A percentile compares a stretch with the other conserved stretches of the same genome.
Conservation (phyloP, 2,329 filamentous ascomycete species). For the Venturia asperata region DNA sequence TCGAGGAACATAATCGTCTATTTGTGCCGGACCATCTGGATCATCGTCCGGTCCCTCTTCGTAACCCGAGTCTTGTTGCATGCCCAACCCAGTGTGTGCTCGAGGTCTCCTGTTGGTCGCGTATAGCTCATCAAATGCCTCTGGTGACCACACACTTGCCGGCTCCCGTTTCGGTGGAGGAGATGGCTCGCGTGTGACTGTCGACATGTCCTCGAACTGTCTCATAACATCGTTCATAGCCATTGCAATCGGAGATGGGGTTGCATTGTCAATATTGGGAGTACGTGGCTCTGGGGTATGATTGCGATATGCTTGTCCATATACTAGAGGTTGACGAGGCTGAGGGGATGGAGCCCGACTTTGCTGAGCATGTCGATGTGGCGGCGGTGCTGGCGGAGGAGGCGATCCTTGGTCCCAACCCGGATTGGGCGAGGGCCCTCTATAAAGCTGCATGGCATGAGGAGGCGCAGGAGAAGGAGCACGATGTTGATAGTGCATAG, state of each 20-base stretch:
- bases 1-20: slow-evolving; percentile 80
- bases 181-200: slow-evolving; percentile 16
- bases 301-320: slow-evolving; percentile 23
- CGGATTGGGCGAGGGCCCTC: slow-evolving; percentile 32
- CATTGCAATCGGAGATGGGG: slow-evolving; percentile 83
- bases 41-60: slow-evolving; percentile 47
- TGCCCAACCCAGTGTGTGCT: slow-evolving; percentile 63
- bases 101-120: slow-evolving; percentile 34
- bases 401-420: slow-evolving; percentile 49
- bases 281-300: slow-evolving; percentile 53
- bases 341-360: slow-evolving; percentile 44
- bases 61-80: slow-evolving; percentile 35
- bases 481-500: slow-evolving; percentile 13
- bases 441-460: slow-evolving; percentile 24
- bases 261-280: slow-evolving; percentile 39
- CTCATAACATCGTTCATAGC: slow-evolving; percentile 99
- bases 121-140: slow-evolving; percentile 63
- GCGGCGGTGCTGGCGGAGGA: slow-evolving; percentile 77
- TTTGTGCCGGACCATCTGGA: slow-evolving; percentile 56
- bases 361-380: slow-evolving; percentile 53
- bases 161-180: slow-evolving; percentile 44
- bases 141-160: slow-evolving; percentile 79
- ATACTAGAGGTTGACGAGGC: slow-evolving; percentile 19
- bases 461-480: slow-evolving; percentile 20
- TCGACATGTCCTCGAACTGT: slow-evolving; percentile 77